phyloP scores from a whole-genome alignment of 2,329 filamentous ascomycete species.

The Cordyceps pruinosa region DNA sequence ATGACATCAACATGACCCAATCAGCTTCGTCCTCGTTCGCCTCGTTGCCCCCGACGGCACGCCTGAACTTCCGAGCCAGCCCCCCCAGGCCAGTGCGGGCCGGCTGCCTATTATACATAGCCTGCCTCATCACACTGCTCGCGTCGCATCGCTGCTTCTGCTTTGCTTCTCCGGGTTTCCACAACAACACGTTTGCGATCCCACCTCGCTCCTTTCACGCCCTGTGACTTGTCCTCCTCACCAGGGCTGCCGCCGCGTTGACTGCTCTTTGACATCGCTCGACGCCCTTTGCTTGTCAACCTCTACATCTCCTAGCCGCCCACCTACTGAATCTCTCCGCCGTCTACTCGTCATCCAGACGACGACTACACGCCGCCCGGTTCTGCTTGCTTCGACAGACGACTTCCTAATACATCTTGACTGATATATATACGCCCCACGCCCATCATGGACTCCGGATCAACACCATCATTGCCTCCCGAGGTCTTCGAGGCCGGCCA shows the following conservation, averaged over 20 bases:
- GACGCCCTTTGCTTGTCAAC: constrained; percentile 2
- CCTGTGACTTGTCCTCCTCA: background rate
- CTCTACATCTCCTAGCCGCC: background rate
- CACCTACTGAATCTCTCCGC: background rate
- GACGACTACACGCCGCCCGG: background rate
- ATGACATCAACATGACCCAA: constrained; percentile 20
- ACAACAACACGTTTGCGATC: background rate
- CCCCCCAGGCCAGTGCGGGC: background rate
- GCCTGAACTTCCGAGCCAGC: background rate
- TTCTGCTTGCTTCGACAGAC: background rate
- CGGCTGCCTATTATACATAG: background rate
- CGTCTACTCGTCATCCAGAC: background rate
- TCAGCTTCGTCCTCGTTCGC: constrained; percentile 15
- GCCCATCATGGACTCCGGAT: constrained; percentile 3
- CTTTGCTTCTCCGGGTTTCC: background rate
- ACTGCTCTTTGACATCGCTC: background rate
- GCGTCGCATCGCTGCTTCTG: background rate
- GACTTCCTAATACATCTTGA: background rate
- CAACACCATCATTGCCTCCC: background rate
- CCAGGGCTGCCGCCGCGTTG: background rate
- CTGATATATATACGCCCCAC: background rate
- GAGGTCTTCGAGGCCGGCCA: constrained; percentile 1
- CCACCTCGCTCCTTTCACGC: background rate
- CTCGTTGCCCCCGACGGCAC: constrained; percentile 1
- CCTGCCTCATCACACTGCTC: background rate